phyloP scores from a whole-genome alignment of 2,329 filamentous ascomycete genomes.

The Trichoderma sp. region DNA sequence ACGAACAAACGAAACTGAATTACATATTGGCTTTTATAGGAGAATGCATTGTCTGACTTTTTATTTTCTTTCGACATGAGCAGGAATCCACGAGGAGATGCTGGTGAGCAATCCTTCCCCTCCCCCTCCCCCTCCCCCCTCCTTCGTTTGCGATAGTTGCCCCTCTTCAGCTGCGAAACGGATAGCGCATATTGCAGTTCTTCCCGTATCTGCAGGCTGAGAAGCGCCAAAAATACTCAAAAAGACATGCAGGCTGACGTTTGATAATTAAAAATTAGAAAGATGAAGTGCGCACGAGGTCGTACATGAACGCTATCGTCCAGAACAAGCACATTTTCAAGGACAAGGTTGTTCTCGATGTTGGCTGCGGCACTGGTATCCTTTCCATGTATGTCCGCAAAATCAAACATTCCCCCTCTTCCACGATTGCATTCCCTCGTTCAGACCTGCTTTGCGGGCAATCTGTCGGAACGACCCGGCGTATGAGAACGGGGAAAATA shows the following conservation, averaged over 20 bases:
- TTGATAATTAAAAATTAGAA: slow-evolving; percentile 56
- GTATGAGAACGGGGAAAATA: neutral
- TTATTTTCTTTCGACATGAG: slow-evolving; percentile 34
- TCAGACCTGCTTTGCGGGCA: neutral
- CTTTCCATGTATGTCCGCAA: slow-evolving; percentile 80
- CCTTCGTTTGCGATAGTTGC: slow-evolving; percentile 21
- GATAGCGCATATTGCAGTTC: neutral
- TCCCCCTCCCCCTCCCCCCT: slow-evolving; percentile 23
- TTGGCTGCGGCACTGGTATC: slow-evolving; percentile 95
- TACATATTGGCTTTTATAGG: neutral
- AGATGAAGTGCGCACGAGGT: slow-evolving; percentile 95
- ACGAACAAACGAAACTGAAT: slow-evolving; percentile 29
- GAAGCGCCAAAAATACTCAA: neutral
- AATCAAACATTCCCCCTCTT: neutral
- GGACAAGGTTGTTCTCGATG: slow-evolving; percentile 81
- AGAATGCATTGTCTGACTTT: slow-evolving; percentile 11
- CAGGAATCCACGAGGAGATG: slow-evolving; percentile 97
- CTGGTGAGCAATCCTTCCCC: slow-evolving; percentile 62
- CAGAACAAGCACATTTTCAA: slow-evolving; percentile 96
- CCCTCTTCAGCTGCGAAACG: slow-evolving; percentile 7
- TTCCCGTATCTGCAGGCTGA: neutral
- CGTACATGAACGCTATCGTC: slow-evolving; percentile 96
- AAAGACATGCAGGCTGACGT: slow-evolving; percentile 1
- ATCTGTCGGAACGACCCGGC: neutral
- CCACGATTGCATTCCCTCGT: slow-evolving; percentile 9